phyloP scores from a whole-genome alignment of 768 basidiomycete species.

The Russula abietina region DNA sequence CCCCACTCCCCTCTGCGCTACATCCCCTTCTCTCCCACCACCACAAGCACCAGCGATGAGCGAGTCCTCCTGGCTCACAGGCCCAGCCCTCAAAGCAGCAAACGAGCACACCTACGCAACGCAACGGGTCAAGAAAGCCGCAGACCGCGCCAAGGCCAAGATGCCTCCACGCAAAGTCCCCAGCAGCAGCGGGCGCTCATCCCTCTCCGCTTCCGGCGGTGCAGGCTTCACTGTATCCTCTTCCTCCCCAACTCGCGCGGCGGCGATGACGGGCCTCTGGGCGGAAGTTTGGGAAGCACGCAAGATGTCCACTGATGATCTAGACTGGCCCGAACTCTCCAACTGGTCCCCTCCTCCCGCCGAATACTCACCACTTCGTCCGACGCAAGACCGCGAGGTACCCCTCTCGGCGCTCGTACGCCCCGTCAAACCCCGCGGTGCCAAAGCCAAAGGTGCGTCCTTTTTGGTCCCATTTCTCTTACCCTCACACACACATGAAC shows the following conservation, averaged over 20 bases:
- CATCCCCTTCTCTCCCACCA: not conserved
- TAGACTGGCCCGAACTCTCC: constrained; percentile 19
- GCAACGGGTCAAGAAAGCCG: constrained; percentile 24
- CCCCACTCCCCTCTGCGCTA: not conserved
- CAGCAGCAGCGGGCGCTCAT: not conserved
- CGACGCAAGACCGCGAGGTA: constrained; percentile 26
- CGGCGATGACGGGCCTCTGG: constrained; percentile 5
- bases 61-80: constrained; percentile 13
- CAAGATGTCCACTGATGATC: constrained; percentile 1
- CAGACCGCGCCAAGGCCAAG: constrained; percentile 23
- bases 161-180: not conserved
- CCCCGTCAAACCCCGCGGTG: constrained; percentile 22
- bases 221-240: not conserved
- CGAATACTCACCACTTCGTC: constrained; percentile 2
- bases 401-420: constrained; percentile 27
- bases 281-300: constrained; percentile 16
- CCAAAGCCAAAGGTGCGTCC: constrained; percentile 34
- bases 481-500: no score
- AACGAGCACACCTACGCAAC: constrained; percentile 18
- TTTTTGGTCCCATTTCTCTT: no score
- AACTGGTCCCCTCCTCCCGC: not conserved
- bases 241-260: not conserved
- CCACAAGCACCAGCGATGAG: not conserved
- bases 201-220: not conserved
- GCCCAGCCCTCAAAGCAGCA: constrained; percentile 14